Percentiles rank a stretch among this genome's conserved stretches.
These are phyloP conservation scores for Stachybotrys echinatus DNA, from an alignment of 2,329 filamentous ascomycete genomes.

Conservation along the genomic window DNA sequence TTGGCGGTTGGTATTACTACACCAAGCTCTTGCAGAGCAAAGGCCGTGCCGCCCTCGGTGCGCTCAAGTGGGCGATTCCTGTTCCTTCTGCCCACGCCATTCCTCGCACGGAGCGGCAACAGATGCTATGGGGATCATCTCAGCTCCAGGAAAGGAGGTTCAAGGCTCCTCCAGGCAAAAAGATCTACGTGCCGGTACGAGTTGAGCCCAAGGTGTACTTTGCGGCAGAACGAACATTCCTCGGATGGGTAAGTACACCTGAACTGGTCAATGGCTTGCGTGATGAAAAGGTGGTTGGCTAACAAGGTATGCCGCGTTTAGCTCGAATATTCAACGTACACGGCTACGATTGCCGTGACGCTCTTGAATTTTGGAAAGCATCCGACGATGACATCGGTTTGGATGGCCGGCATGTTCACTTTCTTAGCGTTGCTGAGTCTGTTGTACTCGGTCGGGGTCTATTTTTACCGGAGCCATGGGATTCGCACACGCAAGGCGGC, in stretches of 20 bases:
- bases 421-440: conserved; percentile 71
- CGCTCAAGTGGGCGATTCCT: conserved; percentile 48
- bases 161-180: conserved; percentile 75
- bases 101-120: conserved; percentile 49
- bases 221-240: conserved; percentile 90
- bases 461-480: conserved; percentile 80
- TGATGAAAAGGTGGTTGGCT: conserved; percentile 11
- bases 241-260: conserved; percentile 73
- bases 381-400: conserved; percentile 53
- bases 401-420: conserved; percentile 74
- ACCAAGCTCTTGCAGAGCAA: conserved; percentile 50
- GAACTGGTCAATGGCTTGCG: conserved; percentile 1
- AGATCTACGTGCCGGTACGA: conserved; percentile 91
- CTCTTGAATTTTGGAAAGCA: conserved; percentile 73
- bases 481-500: conserved; percentile 82
- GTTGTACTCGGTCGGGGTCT: conserved; percentile 78
- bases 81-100: conserved; percentile 50
- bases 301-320: conserved; percentile 19
- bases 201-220: conserved; percentile 98
- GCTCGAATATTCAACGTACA: conserved; percentile 95
- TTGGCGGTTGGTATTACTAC: conserved; percentile 74
- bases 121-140: conserved; percentile 48
- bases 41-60: conserved; percentile 31
- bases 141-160: conserved; percentile 55
- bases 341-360: conserved; percentile 80